These are phyloP conservation scores for Allium sativum DNA, from an alignment of 106 monocot species.

Conservation along the genomic window DNA sequence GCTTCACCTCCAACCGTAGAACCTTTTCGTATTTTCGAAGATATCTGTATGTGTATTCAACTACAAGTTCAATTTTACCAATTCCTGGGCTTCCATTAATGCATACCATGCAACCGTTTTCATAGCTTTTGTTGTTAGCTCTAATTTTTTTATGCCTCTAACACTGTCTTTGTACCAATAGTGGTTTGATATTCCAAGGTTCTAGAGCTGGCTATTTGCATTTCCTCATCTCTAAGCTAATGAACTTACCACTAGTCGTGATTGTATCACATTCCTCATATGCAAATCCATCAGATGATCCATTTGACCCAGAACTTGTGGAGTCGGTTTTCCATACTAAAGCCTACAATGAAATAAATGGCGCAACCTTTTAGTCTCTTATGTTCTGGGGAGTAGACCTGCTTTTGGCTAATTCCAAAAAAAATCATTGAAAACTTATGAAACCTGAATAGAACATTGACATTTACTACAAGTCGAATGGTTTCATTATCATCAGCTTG, in stretches of 20 bases:
- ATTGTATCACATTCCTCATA: conserved; percentile 65
- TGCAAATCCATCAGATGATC: conserved; percentile 67
- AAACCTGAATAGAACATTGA: no score
- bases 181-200: conserved; percentile 81
- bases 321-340: conserved; percentile 9
- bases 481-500: no score
- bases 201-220: conserved; percentile 79
- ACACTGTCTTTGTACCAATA: conserved; percentile 54
- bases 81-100: conserved; percentile 56
- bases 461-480: no score
- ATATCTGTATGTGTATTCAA: conserved; percentile 78
- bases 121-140: conserved; percentile 12
- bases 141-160: conserved; percentile 59
- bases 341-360: no score
- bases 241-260: conserved; percentile 42
- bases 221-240: conserved; percentile 77
- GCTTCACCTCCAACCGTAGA: conserved; percentile 82
- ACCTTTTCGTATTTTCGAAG: conserved; percentile 84
- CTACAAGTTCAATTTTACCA: conserved; percentile 77
- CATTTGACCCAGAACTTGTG: conserved; percentile 19
- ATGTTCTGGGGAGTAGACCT: no score
- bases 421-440: no score
- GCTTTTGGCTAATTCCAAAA: no score
- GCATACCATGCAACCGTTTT: conserved; percentile 34
- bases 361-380: no score